Evolutionary conservation across 176 grass and related monocot genomes (phyloP).

Genomic region (Panicum miliaceum): DNA sequence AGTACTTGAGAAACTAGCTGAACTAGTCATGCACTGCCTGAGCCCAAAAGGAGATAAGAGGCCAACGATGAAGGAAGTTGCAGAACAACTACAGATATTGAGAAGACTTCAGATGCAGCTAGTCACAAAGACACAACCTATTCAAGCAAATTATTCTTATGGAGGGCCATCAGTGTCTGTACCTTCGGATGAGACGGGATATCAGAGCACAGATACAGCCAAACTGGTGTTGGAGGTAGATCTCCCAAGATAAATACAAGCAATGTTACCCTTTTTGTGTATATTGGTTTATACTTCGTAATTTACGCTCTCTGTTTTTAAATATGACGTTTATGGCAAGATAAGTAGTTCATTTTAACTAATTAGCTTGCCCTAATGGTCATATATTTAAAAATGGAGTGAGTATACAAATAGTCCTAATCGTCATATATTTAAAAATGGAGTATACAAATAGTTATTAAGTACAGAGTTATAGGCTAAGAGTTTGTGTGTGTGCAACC

Average conservation of each 20-base stretch:
- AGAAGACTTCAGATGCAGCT: conserved; percentile 11
- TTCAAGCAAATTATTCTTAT: neutral
- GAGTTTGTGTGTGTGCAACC: neutral
- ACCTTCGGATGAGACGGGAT: neutral
- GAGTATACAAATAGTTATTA: too few relatives aligned
- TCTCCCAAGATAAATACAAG: neutral
- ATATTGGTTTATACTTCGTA: neutral
- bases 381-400: too few relatives aligned
- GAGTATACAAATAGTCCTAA: too few relatives aligned
- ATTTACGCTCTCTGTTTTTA: neutral
- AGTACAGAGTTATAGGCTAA: too few relatives aligned
- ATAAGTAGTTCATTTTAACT: too few relatives aligned
- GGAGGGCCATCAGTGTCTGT: neutral
- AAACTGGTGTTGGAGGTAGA: conserved; percentile 28
- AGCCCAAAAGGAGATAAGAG: conserved; percentile 27
- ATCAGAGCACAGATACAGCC: conserved; percentile 3
- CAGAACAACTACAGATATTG: conserved; percentile 27
- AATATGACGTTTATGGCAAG: too few relatives aligned
- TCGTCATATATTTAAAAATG: too few relatives aligned
- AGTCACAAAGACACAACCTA: neutral
- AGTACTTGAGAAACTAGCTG: conserved; percentile 35
- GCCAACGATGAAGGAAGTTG: conserved; percentile 36
- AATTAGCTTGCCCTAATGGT: too few relatives aligned
- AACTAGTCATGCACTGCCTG: neutral
- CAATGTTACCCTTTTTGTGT: neutral